Evolutionary conservation across 345 rosid genomes (phyloP), one percentile per base, ranked within the genome.

Genomic region (Brassica incana): DNA sequence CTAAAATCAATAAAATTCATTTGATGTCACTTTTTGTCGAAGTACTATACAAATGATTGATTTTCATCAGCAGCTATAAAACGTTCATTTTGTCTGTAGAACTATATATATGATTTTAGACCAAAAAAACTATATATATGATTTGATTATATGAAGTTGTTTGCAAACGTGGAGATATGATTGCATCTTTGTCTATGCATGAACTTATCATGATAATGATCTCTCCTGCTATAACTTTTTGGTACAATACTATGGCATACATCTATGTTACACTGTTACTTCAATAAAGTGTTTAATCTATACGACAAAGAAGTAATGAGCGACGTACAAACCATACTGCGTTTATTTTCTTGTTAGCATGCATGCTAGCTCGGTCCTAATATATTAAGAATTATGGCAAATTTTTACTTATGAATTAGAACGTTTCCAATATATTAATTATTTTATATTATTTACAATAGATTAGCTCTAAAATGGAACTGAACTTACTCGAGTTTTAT

Each of bases 121-220:
- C 32, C 32, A 29, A 29, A 29, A 29, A 29, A 29, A 29, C 32
- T 29, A 29, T 29, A 29, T 29, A 29, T 30, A 73, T 48, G 33
- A 68, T 62, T 69, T 62, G 59, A 64, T 56, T 20, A 6, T n/a
- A 8, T 38, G 76, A 75, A 69, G 62, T 2, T 62, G 76, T 18
- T 27, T 18, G 71, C 79, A 75, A 80, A 80, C 83, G 80, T 80
- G 83, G 67, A 71, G 38, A 70, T 75, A 80, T 80, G 72, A 80
- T 80, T 80, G 72, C 73, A 52, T 52, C 23, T 54, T 63, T 80
- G 79, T 70, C 72, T 64, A 40, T 75, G 76, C 72, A 75, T 75
- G 79, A 69, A 75, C 79, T 54, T 80, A 29, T 75, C 62, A 80
- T 75, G 33, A 69, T 69, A 80, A 12, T 75, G 38, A 61, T 80